phyloP scores from a whole-genome alignment of 139 green algal genomes.

The Coelastrella sp. region DNA sequence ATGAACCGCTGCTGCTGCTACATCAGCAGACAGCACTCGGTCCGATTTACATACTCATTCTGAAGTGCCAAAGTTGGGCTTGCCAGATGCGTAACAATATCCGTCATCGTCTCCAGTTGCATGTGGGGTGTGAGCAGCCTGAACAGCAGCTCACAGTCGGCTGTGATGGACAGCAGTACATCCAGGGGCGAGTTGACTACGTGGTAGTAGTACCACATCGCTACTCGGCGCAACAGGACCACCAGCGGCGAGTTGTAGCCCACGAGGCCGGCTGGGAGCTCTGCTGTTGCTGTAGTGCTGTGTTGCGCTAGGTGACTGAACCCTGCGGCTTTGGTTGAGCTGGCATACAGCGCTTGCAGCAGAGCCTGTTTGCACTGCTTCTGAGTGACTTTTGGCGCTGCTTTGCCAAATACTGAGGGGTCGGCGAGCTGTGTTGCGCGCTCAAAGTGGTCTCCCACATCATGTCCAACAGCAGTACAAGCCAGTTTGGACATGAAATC shows the following conservation, averaged over 20 bases:
- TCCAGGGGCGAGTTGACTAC: background rate
- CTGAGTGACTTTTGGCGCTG: background rate
- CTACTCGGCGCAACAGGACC: constrained; percentile 13
- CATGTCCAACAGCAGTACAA: background rate
- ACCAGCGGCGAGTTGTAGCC: constrained; percentile 10
- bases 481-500: background rate
- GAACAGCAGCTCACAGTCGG: constrained; percentile 36
- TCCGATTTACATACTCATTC: background rate
- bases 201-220: constrained; percentile 20
- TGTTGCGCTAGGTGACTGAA: constrained; percentile 21
- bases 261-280: background rate
- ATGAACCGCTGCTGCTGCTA: no score
- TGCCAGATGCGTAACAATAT: background rate
- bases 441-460: constrained; percentile 3
- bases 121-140: constrained; percentile 10
- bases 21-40: background rate
- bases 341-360: background rate
- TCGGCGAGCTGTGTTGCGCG: background rate
- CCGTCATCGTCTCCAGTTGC: constrained; percentile 25
- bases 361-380: background rate
- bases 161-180: background rate
- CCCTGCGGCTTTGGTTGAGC: background rate
- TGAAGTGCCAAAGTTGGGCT: background rate
- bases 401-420: background rate
- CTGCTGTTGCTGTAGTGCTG: no score